These are phyloP conservation scores for Xanthoconium stramineum DNA, from an alignment of 768 basidiomycete species.

Conservation along the genomic window DNA sequence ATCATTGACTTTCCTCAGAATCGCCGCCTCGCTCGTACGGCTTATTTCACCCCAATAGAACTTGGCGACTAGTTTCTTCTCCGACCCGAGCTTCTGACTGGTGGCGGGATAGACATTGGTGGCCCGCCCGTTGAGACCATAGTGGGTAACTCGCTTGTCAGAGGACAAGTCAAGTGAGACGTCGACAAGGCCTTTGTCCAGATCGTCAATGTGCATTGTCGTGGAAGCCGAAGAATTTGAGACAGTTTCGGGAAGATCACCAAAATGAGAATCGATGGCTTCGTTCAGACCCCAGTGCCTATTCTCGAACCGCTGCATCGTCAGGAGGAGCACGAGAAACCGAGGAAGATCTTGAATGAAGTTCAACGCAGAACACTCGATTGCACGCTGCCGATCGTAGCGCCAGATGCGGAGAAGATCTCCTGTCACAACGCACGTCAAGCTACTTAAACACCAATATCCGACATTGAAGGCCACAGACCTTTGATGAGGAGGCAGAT, in stretches of 20 bases:
- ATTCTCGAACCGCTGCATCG: background rate
- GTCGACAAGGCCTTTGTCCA: background rate
- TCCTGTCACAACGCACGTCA: background rate
- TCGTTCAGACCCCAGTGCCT: background rate
- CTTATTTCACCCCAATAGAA: background rate
- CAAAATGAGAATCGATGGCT: background rate
- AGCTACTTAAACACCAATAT: background rate
- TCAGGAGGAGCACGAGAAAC: background rate
- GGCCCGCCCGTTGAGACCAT: background rate
- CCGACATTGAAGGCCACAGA: background rate
- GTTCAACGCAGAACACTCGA: background rate
- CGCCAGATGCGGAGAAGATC: background rate
- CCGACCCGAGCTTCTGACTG: background rate
- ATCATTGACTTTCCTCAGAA: background rate
- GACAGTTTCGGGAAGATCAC: too few relatives aligned
- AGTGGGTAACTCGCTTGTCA: background rate
- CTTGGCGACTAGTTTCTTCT: background rate
- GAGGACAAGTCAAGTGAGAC: background rate
- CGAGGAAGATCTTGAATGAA: background rate
- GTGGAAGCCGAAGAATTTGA: background rate
- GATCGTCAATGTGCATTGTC: background rate
- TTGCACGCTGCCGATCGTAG: constrained; percentile 1
- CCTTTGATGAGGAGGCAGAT: background rate
- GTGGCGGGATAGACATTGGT: background rate
- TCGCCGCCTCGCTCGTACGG: background rate